Evolutionary conservation across 768 basidiomycete genomes (phyloP).

Genomic region (Amanita pseudoporphyria): DNA sequence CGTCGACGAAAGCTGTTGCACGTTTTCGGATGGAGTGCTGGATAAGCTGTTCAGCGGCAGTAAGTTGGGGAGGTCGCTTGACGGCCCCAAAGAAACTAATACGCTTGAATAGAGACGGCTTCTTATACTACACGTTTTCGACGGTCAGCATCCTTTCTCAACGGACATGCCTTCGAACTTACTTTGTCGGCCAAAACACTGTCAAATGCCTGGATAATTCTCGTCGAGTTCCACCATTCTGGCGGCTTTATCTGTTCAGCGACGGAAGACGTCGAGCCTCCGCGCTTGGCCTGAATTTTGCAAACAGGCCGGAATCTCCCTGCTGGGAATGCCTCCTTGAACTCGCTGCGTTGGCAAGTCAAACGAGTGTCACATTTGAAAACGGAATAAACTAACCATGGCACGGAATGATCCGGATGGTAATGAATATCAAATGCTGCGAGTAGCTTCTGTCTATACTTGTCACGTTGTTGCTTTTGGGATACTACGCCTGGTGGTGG

Average conservation of each 20-base stretch:
- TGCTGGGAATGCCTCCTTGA: constrained; percentile 92
- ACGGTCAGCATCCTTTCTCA: not conserved
- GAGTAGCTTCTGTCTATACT: constrained; percentile 63
- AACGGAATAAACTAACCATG: constrained; percentile 36
- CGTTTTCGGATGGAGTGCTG: constrained; percentile 87
- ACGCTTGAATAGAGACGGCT: constrained; percentile 79
- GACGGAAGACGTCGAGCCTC: constrained; percentile 69
- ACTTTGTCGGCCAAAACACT: constrained; percentile 80
- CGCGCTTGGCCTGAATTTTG: constrained; percentile 80
- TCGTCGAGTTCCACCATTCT: constrained; percentile 91
- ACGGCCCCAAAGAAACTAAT: constrained; percentile 68
- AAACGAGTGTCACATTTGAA: constrained; percentile 3
- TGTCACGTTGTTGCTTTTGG: constrained; percentile 70
- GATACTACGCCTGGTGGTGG: constrained; percentile 73
- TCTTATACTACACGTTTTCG: constrained; percentile 55
- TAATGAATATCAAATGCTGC: constrained; percentile 79
- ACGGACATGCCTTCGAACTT: constrained; percentile 5
- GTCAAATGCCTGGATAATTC: constrained; percentile 87
- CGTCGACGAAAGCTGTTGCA: constrained; percentile 91
- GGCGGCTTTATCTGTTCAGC: constrained; percentile 88
- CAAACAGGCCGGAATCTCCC: constrained; percentile 87
- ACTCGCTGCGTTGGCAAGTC: constrained; percentile 49
- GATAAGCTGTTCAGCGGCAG: constrained; percentile 74
- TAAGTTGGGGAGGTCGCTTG: constrained; percentile 64
- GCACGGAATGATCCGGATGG: constrained; percentile 81